phyloP scores from a whole-genome alignment of 306 rosid genomes.

The Crotalaria pallida region DNA sequence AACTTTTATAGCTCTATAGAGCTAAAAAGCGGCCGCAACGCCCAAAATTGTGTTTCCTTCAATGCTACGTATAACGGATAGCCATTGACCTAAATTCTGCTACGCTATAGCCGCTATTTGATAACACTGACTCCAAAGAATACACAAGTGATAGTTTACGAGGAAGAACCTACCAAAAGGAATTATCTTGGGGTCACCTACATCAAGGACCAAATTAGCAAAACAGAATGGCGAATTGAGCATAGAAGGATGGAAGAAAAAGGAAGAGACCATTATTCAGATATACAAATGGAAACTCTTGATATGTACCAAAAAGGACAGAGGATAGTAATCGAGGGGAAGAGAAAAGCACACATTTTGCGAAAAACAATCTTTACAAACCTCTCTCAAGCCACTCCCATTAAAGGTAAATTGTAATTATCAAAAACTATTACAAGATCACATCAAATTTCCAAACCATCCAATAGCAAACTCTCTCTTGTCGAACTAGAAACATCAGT shows the following conservation, averaged over 20 bases:
- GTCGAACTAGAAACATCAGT: slow-evolving; percentile 59
- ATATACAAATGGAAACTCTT: slow-evolving; percentile 34
- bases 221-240: no score
- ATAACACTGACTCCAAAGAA: no score
- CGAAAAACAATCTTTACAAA: slow-evolving; percentile 34
- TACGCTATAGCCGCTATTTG: no score
- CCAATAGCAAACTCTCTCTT: slow-evolving; percentile 35
- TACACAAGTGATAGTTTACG: no score
- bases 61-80: no score
- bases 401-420: slow-evolving; percentile 19
- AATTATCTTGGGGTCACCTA: no score
- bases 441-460: slow-evolving; percentile 49
- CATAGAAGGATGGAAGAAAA: not conserved
- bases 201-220: no score
- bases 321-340: slow-evolving; percentile 14
- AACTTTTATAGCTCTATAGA: no score
- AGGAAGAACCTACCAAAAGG: no score
- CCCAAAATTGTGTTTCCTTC: no score
- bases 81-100: no score
- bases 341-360: slow-evolving; percentile 28
- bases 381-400: slow-evolving; percentile 45
- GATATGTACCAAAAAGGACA: slow-evolving; percentile 14
- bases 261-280: slow-evolving; percentile 14
- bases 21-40: no score
- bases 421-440: slow-evolving; percentile 35